Evolutionary conservation across 495 filamentous ascomycete genomes (phyloP).

Genomic region (Aspergillus ostianus): DNA sequence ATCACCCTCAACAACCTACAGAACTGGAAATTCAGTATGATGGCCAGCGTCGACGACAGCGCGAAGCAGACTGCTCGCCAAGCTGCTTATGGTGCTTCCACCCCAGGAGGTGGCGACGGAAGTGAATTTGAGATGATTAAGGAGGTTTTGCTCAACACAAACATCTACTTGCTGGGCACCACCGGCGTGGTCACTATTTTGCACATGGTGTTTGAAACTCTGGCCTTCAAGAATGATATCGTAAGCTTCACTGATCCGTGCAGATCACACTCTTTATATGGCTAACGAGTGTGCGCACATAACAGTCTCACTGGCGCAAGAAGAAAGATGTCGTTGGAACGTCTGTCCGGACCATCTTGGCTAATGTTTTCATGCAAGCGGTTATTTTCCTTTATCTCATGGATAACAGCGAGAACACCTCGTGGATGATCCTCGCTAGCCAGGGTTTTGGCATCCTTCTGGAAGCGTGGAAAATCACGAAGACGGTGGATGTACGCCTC

Average conservation of each 20-base stretch:
- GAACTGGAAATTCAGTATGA: slow-evolving; percentile 89
- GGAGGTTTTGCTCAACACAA: slow-evolving; percentile 88
- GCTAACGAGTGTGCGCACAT: slow-evolving; percentile 17
- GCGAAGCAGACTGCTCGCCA: slow-evolving; percentile 76
- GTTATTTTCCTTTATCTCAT: slow-evolving; percentile 98
- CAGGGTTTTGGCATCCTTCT: slow-evolving; percentile 92
- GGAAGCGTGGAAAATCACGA: slow-evolving; percentile 99
- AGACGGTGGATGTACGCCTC: slow-evolving; percentile 86
- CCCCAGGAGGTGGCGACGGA: slow-evolving; percentile 68
- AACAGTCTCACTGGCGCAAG: slow-evolving; percentile 84
- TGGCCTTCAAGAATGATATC: slow-evolving; percentile 97
- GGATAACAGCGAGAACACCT: slow-evolving; percentile 95
- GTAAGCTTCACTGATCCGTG: slow-evolving; percentile 32
- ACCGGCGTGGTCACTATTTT: slow-evolving; percentile 82
- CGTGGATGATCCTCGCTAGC: slow-evolving; percentile 96
- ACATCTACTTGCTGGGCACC: slow-evolving; percentile 82
- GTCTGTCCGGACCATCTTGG: slow-evolving; percentile 91
- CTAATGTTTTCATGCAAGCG: slow-evolving; percentile 95
- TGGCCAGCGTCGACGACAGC: slow-evolving; percentile 81
- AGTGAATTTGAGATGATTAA: slow-evolving; percentile 95
- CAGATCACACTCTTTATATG: not conserved
- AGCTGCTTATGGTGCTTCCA: slow-evolving; percentile 60
- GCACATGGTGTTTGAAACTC: slow-evolving; percentile 92
- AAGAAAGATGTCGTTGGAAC: slow-evolving; percentile 99
- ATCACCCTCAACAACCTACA: slow-evolving; percentile 78